A percentile compares a stretch with the other conserved stretches of the same genome.
Evolutionary conservation across 2,329 filamentous ascomycete genomes (phyloP).

Genomic region (Fusarium multiceps): DNA sequence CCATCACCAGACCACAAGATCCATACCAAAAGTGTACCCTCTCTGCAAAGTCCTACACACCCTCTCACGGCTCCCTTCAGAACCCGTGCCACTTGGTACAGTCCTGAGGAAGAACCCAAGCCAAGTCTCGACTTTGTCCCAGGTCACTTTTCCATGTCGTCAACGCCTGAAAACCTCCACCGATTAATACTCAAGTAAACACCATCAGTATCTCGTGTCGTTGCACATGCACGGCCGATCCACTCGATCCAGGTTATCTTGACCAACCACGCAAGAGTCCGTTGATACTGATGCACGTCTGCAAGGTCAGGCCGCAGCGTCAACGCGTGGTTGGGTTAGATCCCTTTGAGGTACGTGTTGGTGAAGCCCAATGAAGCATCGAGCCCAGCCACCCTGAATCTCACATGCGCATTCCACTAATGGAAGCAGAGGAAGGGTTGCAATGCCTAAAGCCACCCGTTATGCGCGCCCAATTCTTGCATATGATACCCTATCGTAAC

Average conservation of each 20-base stretch:
- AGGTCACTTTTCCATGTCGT: neutral
- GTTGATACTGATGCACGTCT: conserved; percentile 34
- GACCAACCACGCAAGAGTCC: conserved; percentile 32
- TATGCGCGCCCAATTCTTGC: conserved; percentile 15
- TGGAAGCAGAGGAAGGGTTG: conserved; percentile 23
- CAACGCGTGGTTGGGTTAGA: conserved; percentile 38
- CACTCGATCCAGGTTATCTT: conserved; percentile 29
- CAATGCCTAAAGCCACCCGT: conserved; percentile 25
- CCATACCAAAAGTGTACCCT: conserved; percentile 28
- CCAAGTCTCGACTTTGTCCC: conserved; percentile 2
- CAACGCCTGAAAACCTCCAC: neutral
- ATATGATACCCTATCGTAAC: neutral
- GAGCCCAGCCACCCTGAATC: conserved; percentile 34
- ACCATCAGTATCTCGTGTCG: conserved; percentile 16
- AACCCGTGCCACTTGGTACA: conserved; percentile 3
- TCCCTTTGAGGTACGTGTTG: conserved; percentile 33
- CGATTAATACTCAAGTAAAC: conserved; percentile 1
- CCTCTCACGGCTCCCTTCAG: conserved; percentile 16
- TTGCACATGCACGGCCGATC: conserved; percentile 33
- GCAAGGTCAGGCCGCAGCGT: conserved; percentile 36
- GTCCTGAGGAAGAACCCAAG: neutral
- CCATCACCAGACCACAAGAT: conserved; percentile 33
- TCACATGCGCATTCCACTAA: conserved; percentile 41
- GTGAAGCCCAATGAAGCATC: conserved; percentile 23
- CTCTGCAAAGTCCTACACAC: conserved; percentile 18